These are phyloP conservation scores for Neurospora tetrasperma DNA, from an alignment of 495 filamentous ascomycete genomes.

Conservation along the genomic window DNA sequence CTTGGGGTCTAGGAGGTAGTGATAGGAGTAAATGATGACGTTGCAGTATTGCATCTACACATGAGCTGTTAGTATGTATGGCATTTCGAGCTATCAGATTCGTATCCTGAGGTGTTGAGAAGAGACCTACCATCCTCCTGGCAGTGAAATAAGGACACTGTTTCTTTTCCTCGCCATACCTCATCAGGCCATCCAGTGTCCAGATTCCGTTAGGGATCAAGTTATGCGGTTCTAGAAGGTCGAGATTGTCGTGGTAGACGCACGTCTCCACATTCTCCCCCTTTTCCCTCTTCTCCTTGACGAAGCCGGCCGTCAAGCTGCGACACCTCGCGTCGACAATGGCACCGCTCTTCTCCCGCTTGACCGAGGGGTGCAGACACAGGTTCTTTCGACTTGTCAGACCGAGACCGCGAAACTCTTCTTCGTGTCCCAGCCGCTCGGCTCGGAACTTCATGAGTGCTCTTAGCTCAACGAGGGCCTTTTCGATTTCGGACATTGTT, in stretches of 20 bases:
- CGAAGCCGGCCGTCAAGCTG: slow-evolving; percentile 91
- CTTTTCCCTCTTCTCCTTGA: slow-evolving; percentile 90
- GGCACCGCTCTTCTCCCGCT: slow-evolving; percentile 84
- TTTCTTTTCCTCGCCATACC: slow-evolving; percentile 88
- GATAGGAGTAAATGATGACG: slow-evolving; percentile 98
- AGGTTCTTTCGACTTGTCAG: slow-evolving; percentile 95
- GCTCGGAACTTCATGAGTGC: slow-evolving; percentile 87
- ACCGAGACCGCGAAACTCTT: slow-evolving; percentile 88
- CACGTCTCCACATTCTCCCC: slow-evolving; percentile 92
- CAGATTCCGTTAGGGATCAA: slow-evolving; percentile 89
- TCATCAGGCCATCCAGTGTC: slow-evolving; percentile 79
- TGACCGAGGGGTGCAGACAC: slow-evolving; percentile 91
- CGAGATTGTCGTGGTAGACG: slow-evolving; percentile 95
- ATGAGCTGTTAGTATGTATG: background rate
- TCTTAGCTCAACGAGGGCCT: slow-evolving; percentile 86
- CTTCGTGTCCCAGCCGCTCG: slow-evolving; percentile 72
- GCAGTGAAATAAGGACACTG: slow-evolving; percentile 97
- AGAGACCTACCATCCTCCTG: slow-evolving; percentile 67
- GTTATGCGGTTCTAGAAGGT: slow-evolving; percentile 87
- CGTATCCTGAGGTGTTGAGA: slow-evolving; percentile 4
- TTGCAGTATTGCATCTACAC: slow-evolving; percentile 91
- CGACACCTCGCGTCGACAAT: slow-evolving; percentile 92
- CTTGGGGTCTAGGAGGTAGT: slow-evolving; percentile 96
- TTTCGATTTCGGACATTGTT: slow-evolving; percentile 92
- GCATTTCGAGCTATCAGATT: background rate